Conservation (phyloP, 2,329 filamentous ascomycete genomes). For the Penicillium hesseltinei region DNA sequence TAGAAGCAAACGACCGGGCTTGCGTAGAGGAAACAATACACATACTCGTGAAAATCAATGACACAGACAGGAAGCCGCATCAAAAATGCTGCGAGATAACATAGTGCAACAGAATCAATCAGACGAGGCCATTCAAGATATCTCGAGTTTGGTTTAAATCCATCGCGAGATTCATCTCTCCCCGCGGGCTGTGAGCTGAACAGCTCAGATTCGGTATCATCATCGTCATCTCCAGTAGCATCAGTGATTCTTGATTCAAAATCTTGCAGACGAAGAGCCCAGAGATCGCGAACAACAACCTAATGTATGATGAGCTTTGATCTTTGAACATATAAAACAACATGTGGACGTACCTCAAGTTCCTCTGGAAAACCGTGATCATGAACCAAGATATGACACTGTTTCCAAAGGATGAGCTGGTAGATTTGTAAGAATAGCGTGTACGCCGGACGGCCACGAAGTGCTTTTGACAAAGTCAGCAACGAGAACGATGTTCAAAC, state of each 20-base stretch:
- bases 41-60: slow-evolving; percentile 62
- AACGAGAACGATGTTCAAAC: slow-evolving; percentile 22
- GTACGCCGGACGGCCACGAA: slow-evolving; percentile 65
- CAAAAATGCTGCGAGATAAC: slow-evolving; percentile 75
- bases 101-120: slow-evolving; percentile 72
- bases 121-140: slow-evolving; percentile 58
- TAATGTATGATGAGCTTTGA: slow-evolving; percentile 21
- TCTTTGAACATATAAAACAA: neutral
- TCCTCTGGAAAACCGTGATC: slow-evolving; percentile 66
- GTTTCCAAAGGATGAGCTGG: slow-evolving; percentile 80
- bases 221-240: slow-evolving; percentile 31
- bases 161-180: slow-evolving; percentile 45
- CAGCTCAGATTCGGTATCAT: slow-evolving; percentile 46
- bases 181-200: slow-evolving; percentile 60
- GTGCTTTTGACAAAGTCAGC: slow-evolving; percentile 50
- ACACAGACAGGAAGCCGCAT: slow-evolving; percentile 74
- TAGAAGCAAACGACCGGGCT: neutral
- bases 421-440: slow-evolving; percentile 80
- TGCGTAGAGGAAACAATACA: neutral
- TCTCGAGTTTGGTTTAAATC: slow-evolving; percentile 35
- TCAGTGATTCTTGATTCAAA: slow-evolving; percentile 50
- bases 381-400: slow-evolving; percentile 70
- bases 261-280: slow-evolving; percentile 69
- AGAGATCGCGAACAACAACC: slow-evolving; percentile 74
- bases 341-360: slow-evolving; percentile 58